These are phyloP conservation scores for Tricholoma flavovirens DNA, from an alignment of 768 basidiomycete species.

Conservation along the genomic window DNA sequence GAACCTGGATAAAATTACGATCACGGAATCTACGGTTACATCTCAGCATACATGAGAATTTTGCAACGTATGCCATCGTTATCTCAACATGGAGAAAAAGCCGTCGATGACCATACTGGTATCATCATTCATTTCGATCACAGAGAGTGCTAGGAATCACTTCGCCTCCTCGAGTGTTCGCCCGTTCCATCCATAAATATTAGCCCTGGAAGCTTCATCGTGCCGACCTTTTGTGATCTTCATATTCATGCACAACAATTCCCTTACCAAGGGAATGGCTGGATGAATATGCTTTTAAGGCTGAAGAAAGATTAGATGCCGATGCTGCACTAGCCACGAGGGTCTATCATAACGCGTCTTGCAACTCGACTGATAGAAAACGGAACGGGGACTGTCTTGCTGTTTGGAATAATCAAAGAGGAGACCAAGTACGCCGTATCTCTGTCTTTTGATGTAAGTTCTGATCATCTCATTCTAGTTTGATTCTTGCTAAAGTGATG, in stretches of 20 bases:
- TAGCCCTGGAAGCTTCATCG: slow-evolving; percentile 53
- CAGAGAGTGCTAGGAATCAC: slow-evolving; percentile 29
- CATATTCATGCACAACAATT: slow-evolving; percentile 90
- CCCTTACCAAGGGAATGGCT: slow-evolving; percentile 87
- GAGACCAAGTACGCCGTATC: slow-evolving; percentile 66
- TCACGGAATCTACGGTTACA: too few species aligned
- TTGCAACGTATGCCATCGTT: background rate
- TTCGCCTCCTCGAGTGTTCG: slow-evolving; percentile 21
- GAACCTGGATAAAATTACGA: background rate
- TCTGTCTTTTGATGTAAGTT: background rate
- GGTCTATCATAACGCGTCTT: slow-evolving; percentile 67
- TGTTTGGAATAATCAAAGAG: slow-evolving; percentile 81
- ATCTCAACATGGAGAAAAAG: background rate
- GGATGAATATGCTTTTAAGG: slow-evolving; percentile 73
- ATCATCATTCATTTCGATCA: slow-evolving; percentile 47
- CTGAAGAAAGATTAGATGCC: slow-evolving; percentile 69
- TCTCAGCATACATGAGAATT: too few species aligned
- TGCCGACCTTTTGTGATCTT: slow-evolving; percentile 79
- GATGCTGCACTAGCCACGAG: slow-evolving; percentile 52
- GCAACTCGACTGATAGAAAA: slow-evolving; percentile 59
- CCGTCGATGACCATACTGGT: slow-evolving; percentile 33
- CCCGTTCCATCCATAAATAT: slow-evolving; percentile 24
- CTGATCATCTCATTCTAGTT: slow-evolving; percentile 30
- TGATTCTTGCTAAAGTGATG: slow-evolving; percentile 76
- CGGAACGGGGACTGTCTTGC: slow-evolving; percentile 71